Evolutionary conservation across 176 grass and related monocot species (phyloP), one percentile per base, ranked within the genome.

Genomic region (Carex myosuroides): DNA sequence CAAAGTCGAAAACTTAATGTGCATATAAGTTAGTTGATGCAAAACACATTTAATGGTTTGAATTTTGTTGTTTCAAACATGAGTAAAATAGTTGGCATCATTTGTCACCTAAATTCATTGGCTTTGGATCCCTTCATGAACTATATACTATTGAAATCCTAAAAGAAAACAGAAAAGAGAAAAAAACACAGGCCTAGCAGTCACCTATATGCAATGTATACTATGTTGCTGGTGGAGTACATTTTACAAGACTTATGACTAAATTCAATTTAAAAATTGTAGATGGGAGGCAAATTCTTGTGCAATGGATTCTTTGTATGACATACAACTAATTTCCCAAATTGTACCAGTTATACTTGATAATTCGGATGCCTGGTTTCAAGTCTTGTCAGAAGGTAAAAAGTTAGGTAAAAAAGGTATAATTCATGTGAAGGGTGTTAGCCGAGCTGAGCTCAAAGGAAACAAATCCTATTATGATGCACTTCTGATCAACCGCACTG

Each of bases 271-370:
- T 66, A 32, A 46, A 79, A 29, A 67, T 82, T 82, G 69, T 83
- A 94, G 93, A 65, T 99, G 93, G 93, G 83, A 90, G 83, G 76
- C 81, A 29, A 87, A 82, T 84, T 95, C 84, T 79, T 95, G 91
- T 88, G 87, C 90, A 35, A 92, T 94, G 90, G 96, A 95, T 62
- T 99, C 93, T 39, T 79, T 95, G 18, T 99, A 99, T 84, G 96
- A 99, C 74, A 79, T 95, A 18, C 88, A 94, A 64, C 87, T 99
- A 57, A 92, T 99, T 80, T 95, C 96, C 74, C 88, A 85, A 73
- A 90, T 67, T 17, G 84, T 95, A 39, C 91, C 91, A 42, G 90
- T 95, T 30, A 81, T 95, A 89, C 80, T 95, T 89, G 96, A 99
- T 70, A 91, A 95, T 68, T 92, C 88, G 62, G 65, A 78, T 65